phyloP scores from a whole-genome alignment of 192 early-diverging fungal genomes.

The Backusella tuberculispora region DNA sequence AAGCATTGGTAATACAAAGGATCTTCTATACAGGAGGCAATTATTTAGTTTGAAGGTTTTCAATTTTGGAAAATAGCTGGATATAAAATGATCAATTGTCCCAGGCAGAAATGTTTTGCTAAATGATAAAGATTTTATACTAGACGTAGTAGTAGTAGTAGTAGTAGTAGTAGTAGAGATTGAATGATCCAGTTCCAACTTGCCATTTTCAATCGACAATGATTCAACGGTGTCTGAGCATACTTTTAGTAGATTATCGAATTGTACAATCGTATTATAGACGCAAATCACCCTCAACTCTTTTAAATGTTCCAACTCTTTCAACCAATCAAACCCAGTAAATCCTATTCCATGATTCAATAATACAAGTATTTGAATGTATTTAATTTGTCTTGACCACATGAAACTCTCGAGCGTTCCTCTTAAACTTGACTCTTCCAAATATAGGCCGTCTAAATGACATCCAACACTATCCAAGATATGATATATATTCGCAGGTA shows the following conservation, averaged over 20 bases:
- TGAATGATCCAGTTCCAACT: background rate
- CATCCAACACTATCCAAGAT: background rate
- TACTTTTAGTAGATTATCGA: background rate
- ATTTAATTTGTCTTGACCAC: background rate
- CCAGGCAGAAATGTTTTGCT: background rate
- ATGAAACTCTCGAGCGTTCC: background rate
- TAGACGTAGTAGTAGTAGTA: background rate
- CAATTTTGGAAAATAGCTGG: background rate
- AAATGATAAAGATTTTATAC: background rate
- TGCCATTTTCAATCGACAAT: background rate
- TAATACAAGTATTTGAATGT: background rate
- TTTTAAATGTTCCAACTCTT: background rate
- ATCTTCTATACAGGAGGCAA: background rate
- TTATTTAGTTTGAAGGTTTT: background rate
- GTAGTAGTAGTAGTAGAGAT: background rate
- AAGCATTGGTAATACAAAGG: background rate
- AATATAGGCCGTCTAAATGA: background rate
- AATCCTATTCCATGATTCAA: background rate
- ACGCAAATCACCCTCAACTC: constrained; percentile 4
- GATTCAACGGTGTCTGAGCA: background rate
- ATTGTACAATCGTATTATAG: background rate
- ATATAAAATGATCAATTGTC: background rate
- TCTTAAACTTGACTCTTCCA: constrained; percentile 5
- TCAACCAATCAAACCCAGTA: background rate
- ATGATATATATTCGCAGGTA: background rate